phyloP scores from a whole-genome alignment of 768 basidiomycete genomes.

The Lactifluus piperatus region DNA sequence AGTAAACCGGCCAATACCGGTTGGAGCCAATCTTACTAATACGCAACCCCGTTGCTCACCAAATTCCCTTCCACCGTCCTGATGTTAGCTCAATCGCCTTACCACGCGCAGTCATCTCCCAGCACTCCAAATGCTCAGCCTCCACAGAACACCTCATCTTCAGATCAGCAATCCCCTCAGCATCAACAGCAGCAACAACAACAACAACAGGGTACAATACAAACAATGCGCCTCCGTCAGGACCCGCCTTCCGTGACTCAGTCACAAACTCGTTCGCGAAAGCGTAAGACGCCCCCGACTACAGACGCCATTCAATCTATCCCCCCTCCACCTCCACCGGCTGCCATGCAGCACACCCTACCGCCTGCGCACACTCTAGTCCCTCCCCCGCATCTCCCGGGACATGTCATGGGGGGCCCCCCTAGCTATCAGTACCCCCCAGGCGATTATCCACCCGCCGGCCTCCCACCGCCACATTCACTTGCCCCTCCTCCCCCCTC shows the following conservation, averaged over 20 bases:
- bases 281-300: constrained; percentile 60
- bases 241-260: constrained; percentile 34
- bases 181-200: constrained; percentile 20
- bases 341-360: constrained; percentile 25
- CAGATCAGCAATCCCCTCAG: constrained; percentile 5
- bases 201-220: constrained; percentile 22
- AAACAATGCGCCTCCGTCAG: constrained; percentile 55
- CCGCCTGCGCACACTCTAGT: constrained; percentile 24
- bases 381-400: constrained; percentile 16
- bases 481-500: constrained; percentile 8
- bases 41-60: constrained; percentile 22
- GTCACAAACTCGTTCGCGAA: constrained; percentile 43
- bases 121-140: constrained; percentile 10
- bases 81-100: constrained; percentile 28
- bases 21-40: constrained; percentile 28
- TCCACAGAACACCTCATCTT: not conserved
- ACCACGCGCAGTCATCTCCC: constrained; percentile 23
- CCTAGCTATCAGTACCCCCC: constrained; percentile 29
- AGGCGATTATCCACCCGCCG: constrained; percentile 8
- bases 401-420: constrained; percentile 24
- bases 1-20: constrained; percentile 20
- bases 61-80: constrained; percentile 22
- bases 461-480: constrained; percentile 17
- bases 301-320: constrained; percentile 25
- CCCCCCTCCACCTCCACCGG: constrained; percentile 35